These are phyloP conservation scores for Backusella westeae DNA, from an alignment of 192 early-diverging fungal species.

Conservation along the genomic window DNA sequence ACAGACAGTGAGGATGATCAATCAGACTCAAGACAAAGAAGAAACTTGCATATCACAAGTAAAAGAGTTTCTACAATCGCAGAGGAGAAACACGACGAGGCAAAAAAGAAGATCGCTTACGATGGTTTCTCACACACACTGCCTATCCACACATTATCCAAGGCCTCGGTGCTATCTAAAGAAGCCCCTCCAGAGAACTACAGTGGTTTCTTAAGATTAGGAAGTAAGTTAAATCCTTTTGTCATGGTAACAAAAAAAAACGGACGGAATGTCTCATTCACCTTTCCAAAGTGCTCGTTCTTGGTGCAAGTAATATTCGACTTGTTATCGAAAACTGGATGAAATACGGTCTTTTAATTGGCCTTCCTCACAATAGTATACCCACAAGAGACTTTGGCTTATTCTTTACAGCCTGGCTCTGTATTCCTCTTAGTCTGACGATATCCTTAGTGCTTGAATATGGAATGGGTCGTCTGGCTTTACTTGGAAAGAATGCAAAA, in stretches of 20 bases:
- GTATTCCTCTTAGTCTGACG: conserved; percentile 53
- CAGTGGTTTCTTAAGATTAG: conserved; percentile 79
- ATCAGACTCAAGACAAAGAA: conserved; percentile 22
- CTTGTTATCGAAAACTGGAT: conserved; percentile 86
- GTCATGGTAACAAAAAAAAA: not conserved
- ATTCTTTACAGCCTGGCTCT: conserved; percentile 45
- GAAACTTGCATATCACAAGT: conserved; percentile 22
- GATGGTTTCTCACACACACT: conserved; percentile 40
- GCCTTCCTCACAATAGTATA: conserved; percentile 57
- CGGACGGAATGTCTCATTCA: not conserved
- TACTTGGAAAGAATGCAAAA: conserved; percentile 24
- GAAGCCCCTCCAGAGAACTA: conserved; percentile 85
- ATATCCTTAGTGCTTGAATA: conserved; percentile 63
- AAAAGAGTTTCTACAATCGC: conserved; percentile 15
- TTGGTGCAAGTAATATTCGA: conserved; percentile 79
- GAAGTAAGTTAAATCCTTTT: conserved; percentile 41
- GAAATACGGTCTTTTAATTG: conserved; percentile 84
- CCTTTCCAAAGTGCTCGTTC: conserved; percentile 57
- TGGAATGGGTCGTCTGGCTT: conserved; percentile 33
- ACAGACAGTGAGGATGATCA: conserved; percentile 40
- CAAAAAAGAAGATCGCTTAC: conserved; percentile 17
- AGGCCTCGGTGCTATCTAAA: conserved; percentile 75
- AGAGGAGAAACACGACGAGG: conserved; percentile 27
- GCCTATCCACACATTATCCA: conserved; percentile 61
- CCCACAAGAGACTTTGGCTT: conserved; percentile 58